Conservation (phyloP, 306 rosid species). For the Citrullus mucosospermus region DNA sequence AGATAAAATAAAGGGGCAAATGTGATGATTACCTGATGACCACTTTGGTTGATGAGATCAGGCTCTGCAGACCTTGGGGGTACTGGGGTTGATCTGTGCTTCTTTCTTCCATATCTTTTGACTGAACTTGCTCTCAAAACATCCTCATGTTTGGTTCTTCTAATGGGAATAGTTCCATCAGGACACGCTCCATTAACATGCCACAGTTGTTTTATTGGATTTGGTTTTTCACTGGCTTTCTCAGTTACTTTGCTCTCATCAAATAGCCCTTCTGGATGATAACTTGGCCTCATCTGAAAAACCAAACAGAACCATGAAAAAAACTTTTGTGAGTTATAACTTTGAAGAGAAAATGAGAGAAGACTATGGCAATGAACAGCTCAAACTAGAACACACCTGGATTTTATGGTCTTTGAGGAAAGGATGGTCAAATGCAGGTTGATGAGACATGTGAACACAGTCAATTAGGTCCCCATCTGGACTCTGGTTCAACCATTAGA, state of each 20-base stretch:
- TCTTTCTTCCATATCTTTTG: constrained; percentile 82
- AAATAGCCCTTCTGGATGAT: constrained; percentile 79
- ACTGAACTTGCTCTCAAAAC: constrained; percentile 82
- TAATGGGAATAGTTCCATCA: constrained; percentile 68
- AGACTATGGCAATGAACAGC: neutral
- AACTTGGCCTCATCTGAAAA: constrained; percentile 68
- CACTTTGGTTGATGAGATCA: constrained; percentile 84
- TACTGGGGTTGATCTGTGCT: constrained; percentile 57
- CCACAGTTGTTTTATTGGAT: constrained; percentile 62
- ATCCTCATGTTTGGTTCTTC: constrained; percentile 84
- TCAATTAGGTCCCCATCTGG: constrained; percentile 95
- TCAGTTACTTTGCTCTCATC: constrained; percentile 56
- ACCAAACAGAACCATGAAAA: neutral
- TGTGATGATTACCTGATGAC: constrained; percentile 66
- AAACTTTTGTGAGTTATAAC: neutral
- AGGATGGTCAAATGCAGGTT: constrained; percentile 97
- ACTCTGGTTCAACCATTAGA: constrained; percentile 47
- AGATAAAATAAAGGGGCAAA: neutral
- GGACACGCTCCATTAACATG: constrained; percentile 76
- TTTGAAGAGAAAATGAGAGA: neutral
- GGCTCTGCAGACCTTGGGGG: constrained; percentile 96
- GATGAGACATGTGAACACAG: constrained; percentile 72
- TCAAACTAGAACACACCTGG: neutral
- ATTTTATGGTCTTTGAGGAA: constrained; percentile 92
- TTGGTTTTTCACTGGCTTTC: constrained; percentile 27